A percentile compares a stretch with the other conserved stretches of the same genome.
phyloP scores from a whole-genome alignment of 345 rosid species.

The Eucalyptus sp. region DNA sequence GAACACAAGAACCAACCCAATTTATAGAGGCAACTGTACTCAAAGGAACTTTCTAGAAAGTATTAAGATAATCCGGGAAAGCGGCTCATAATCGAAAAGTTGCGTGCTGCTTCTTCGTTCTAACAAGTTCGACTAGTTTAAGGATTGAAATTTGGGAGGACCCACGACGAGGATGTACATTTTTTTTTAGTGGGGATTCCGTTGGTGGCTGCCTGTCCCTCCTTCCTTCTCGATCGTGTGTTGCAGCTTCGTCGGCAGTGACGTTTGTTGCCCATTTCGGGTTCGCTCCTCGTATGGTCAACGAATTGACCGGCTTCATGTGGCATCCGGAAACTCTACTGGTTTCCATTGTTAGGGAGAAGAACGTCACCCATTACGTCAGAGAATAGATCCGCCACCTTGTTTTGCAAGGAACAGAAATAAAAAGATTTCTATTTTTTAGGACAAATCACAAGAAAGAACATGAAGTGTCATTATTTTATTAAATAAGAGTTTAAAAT shows the following conservation, averaged over 20 bases:
- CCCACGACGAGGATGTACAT: not conserved
- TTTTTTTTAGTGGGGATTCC: not conserved
- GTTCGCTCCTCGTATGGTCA: not conserved
- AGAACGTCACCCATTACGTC: not conserved
- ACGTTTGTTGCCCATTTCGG: not conserved
- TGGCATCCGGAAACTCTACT: not conserved
- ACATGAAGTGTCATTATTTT: no score
- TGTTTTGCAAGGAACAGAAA: not conserved
- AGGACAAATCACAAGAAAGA: no score
- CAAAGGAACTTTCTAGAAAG: not conserved
- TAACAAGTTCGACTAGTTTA: not conserved
- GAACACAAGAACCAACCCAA: not conserved
- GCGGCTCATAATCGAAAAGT: not conserved
- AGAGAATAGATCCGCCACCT: not conserved
- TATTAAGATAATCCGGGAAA: not conserved
- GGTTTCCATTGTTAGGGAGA: not conserved
- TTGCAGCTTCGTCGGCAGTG: not conserved
- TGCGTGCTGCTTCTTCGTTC: not conserved
- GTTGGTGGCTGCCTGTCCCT: not conserved
- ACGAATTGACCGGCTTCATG: not conserved
- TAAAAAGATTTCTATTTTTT: not conserved
- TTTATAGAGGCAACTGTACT: not conserved
- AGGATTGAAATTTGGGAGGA: not conserved
- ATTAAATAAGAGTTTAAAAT: no score
- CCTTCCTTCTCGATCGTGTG: not conserved